phyloP scores from a whole-genome alignment of 331 rosid species.

The Cydonia oblonga region DNA sequence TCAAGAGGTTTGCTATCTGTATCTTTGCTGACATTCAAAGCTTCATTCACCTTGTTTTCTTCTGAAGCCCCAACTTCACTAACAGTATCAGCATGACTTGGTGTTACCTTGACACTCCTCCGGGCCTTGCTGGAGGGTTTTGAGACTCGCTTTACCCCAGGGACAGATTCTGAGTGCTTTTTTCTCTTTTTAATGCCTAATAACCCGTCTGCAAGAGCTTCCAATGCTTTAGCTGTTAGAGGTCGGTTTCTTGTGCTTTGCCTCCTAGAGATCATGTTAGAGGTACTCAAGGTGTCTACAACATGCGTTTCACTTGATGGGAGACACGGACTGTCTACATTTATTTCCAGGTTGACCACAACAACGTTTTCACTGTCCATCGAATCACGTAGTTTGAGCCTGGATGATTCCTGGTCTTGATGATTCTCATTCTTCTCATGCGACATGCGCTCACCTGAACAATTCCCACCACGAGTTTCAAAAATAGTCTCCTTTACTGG shows the following conservation, averaged over 20 bases:
- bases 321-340: conserved; percentile 12
- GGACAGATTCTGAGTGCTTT: conserved; percentile 11
- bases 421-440: conserved; percentile 21
- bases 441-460: conserved; percentile 17
- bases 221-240: conserved; percentile 54
- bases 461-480: conserved; percentile 3
- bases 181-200: conserved; percentile 30
- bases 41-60: conserved; percentile 29
- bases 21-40: conserved; percentile 15
- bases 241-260: conserved; percentile 71
- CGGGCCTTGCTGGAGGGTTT: conserved; percentile 34
- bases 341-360: conserved; percentile 2
- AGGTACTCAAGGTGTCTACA: conserved; percentile 13
- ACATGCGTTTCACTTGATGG: conserved; percentile 4
- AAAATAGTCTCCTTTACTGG: conserved; percentile 14
- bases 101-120: conserved; percentile 23
- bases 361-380: conserved; percentile 5
- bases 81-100: conserved; percentile 22
- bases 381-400: conserved; percentile 16
- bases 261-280: conserved; percentile 29
- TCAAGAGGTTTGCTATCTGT: conserved; percentile 21
- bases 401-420: conserved; percentile 18
- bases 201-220: conserved; percentile 54
- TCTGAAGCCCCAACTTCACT: conserved; percentile 13
- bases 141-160: conserved; percentile 15